Evolutionary conservation across 768 basidiomycete genomes (phyloP), one percentile per base, ranked within the genome.

Genomic region (Russula virescens): DNA sequence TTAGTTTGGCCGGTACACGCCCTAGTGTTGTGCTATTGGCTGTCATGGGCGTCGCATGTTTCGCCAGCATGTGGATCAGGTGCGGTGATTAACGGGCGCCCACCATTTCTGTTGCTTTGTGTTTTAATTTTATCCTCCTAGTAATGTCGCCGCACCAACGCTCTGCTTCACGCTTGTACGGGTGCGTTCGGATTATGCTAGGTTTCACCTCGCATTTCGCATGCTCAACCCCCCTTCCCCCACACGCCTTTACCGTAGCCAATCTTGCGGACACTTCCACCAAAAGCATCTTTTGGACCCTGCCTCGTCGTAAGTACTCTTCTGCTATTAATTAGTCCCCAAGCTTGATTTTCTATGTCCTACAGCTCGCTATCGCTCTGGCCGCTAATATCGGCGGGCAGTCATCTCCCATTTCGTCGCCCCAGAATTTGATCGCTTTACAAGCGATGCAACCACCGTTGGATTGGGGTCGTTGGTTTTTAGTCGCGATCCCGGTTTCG

Each of bases 1-100:
- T 99, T 56, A 88, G 86, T 70, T 79, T 98, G 55, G 97, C 97
- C 8, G 96, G 97, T 5, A 87, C 92, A 13, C 81, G 81, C 58
- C 97, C 96, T 2, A 86, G 83, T 64, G 87, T 82, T 0, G 95
- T 99, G 4, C 77, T 99, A 9, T 81, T 99, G 49, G 88, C 93
- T 0, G 91, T 98, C 73, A 98, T 98, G 97, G 85, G 79, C 48
- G 94, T 99, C 19, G 89, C 94, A 2, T 98, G 94, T 71, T 99
- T 99, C 72, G 94, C 95, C 3, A 94, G 91, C 74, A 99, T 98
- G 96, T 98, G 94, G 97, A 98, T 99, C 70, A 94, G 89, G 89
- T 88, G 59, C 49, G 63, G 21, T 55, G 38, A 52, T 54, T 54
- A 21, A 43, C 52, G 23, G 46, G 56, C 40, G 38, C 35, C 40